Conservation (phyloP, 306 rosid species). For the Dryas octopetala region DNA sequence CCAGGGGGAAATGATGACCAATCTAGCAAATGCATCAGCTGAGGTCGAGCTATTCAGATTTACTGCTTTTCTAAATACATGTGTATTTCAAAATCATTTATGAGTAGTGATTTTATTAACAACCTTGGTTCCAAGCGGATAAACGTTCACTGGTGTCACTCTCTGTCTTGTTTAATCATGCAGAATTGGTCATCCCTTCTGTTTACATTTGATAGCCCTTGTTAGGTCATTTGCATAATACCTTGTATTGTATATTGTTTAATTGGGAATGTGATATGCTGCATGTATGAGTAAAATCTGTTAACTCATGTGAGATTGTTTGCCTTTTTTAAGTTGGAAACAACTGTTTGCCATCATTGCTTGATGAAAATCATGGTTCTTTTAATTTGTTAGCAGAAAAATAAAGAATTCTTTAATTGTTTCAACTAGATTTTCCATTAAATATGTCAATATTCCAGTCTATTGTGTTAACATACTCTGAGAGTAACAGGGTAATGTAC, state of each 20-base stretch:
- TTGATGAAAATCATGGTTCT: not conserved
- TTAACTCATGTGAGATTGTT: not conserved
- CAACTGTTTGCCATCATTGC: not conserved
- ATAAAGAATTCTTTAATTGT: no score
- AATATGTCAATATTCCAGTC: no score
- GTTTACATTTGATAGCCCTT: not conserved
- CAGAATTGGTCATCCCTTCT: not conserved
- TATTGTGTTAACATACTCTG: not conserved
- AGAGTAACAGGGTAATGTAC: not conserved
- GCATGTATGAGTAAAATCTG: not conserved
- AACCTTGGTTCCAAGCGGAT: constrained; percentile 2
- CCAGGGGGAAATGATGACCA: constrained; percentile 65
- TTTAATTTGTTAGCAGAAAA: not conserved
- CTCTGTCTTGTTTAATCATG: not conserved
- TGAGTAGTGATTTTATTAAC: constrained; percentile 7
- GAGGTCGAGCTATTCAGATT: constrained; percentile 17
- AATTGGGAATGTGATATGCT: not conserved
- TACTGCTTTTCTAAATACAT: not conserved
- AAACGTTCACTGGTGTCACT: not conserved
- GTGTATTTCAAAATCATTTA: not conserved
- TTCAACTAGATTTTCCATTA: no score
- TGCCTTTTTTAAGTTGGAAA: not conserved
- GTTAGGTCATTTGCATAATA: not conserved
- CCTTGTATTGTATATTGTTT: not conserved
- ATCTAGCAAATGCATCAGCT: not conserved